These are phyloP conservation scores for Cavenderia fasciculata DNA, from an alignment of 78 protist genomes.

Conservation along the genomic window DNA sequence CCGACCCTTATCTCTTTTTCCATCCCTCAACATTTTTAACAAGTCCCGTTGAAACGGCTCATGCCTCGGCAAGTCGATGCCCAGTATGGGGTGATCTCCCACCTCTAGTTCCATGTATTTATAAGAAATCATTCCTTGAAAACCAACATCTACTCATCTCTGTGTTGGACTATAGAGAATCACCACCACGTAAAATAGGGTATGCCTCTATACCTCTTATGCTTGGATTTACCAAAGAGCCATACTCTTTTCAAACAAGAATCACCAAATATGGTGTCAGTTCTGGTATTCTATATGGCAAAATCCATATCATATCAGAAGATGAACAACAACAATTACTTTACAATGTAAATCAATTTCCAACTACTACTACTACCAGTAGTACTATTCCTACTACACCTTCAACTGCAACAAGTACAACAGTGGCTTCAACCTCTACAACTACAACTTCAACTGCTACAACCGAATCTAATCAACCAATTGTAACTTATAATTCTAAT, in stretches of 20 bases:
- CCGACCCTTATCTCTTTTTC: slow-evolving; percentile 39
- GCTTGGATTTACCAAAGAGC: slow-evolving; percentile 22
- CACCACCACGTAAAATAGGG: neutral
- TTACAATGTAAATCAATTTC: too few species aligned
- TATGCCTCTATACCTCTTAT: slow-evolving; percentile 47
- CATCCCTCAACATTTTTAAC: slow-evolving; percentile 1
- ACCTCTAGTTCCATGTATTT: slow-evolving; percentile 46
- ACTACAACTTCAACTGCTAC: too few species aligned
- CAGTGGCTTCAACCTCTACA: too few species aligned
- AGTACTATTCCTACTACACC: too few species aligned
- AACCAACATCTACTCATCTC: slow-evolving; percentile 51
- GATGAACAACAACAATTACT: too few species aligned
- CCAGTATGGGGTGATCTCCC: slow-evolving; percentile 58
- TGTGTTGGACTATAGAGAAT: slow-evolving; percentile 2
- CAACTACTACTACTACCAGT: too few species aligned
- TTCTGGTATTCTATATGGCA: slow-evolving; percentile 40
- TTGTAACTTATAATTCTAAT: too few species aligned
- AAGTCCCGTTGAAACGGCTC: slow-evolving; percentile 2
- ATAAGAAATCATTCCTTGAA: slow-evolving; percentile 13
- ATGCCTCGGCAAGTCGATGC: neutral
- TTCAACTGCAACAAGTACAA: too few species aligned
- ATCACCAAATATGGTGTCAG: slow-evolving; percentile 51
- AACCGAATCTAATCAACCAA: too few species aligned
- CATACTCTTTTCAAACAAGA: slow-evolving; percentile 43
- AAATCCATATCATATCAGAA: slow-evolving; percentile 59